Base-by-base conservation (phyloP, 2,329 filamentous ascomycete genomes). In the Huntiella bhutanensis region DNA sequence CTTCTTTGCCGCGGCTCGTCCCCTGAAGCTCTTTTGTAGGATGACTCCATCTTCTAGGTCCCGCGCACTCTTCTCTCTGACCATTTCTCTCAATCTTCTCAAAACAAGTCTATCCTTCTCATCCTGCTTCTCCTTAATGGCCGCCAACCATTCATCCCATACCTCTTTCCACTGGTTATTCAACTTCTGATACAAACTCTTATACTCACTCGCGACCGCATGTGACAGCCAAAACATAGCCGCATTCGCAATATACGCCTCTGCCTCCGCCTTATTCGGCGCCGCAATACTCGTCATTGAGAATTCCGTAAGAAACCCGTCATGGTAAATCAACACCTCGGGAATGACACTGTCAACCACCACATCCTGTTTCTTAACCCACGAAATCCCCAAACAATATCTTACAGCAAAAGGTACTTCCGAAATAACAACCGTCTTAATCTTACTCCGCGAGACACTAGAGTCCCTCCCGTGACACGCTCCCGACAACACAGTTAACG, bases 391-490 rank as follows among this genome's bases (percentile, higher is more conserved):
- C 10, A 94, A 64, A 17, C 77, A 70, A 56, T 92, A 82, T 15
- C 83, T 75, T 53, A 80, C 81, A 2, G 82, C 79, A 60, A 84
- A 91, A 1, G 76, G 68, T 4, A 77, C 76, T 17, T 80, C 72
- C 1, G 85, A 92, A 19, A 91, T 64, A 37, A 81, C 62, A 47
- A 69, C 75, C 58, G 80, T 91, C 2, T 62, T 64, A 17, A 94
- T 62, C 53, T 71, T 80, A 28, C 71, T 81, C 3, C 69, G 69
- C 28, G 17, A 32, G n/a, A 47, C 33, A 8, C 16, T 37, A 1
- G 79, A 65, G 57, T 94, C 85, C 60, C 84, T 82, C 52, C 85
- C 75, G 54, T 81, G 79, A 58, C 87, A 92, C n/a, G 83, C 75
- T 59, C 95, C 87, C 59, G 95, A 86, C 10, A 96, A 63, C 22